These are phyloP conservation scores for Thalassiosira livingstoniorum DNA, from an alignment of 352 stramenopile genomes.

Conservation along the genomic window DNA sequence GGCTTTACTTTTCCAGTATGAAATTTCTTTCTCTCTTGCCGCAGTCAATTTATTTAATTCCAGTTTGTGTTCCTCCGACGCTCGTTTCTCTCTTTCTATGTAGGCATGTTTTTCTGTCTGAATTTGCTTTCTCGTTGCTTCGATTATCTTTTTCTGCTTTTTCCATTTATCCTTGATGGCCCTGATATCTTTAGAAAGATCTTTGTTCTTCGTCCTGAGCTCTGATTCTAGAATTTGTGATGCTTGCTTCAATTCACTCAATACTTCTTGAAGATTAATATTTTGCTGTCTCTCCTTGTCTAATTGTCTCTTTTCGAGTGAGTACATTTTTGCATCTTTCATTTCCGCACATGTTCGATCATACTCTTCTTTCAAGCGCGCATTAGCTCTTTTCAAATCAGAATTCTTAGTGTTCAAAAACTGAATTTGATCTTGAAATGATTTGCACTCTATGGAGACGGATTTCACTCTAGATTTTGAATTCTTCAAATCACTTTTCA, in stretches of 20 bases:
- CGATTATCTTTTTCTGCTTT: slow-evolving; percentile 12
- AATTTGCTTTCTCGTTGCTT: slow-evolving; percentile 25
- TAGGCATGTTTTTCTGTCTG: slow-evolving; percentile 21
- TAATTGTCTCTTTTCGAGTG: slow-evolving; percentile 25
- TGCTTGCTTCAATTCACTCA: slow-evolving; percentile 25
- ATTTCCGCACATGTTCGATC: slow-evolving; percentile 34
- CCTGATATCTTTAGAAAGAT: slow-evolving; percentile 9
- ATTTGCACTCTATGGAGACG: slow-evolving; percentile 26
- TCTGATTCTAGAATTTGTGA: slow-evolving; percentile 31
- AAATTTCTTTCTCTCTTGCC: slow-evolving; percentile 18
- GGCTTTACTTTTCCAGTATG: no score
- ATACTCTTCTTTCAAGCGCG: slow-evolving; percentile 25
- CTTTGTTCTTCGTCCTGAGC: slow-evolving; percentile 8
- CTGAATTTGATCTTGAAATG: slow-evolving; percentile 26
- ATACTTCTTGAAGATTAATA: slow-evolving; percentile 18
- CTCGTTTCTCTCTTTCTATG: slow-evolving; percentile 17
- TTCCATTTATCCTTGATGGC: slow-evolving; percentile 1
- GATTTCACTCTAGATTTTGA: slow-evolving; percentile 36
- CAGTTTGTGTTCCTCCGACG: slow-evolving; percentile 17
- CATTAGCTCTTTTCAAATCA: slow-evolving; percentile 23
- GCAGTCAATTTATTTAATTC: slow-evolving; percentile 35
- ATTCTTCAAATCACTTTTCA: slow-evolving; percentile 20
- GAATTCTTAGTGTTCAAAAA: no score
- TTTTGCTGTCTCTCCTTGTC: slow-evolving; percentile 25
- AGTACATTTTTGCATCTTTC: slow-evolving; percentile 8